Percentiles rank a stretch among this genome's conserved stretches.
Conservation (phyloP, 805 yeast species). For the Myxozyma lipomycoides region DNA sequence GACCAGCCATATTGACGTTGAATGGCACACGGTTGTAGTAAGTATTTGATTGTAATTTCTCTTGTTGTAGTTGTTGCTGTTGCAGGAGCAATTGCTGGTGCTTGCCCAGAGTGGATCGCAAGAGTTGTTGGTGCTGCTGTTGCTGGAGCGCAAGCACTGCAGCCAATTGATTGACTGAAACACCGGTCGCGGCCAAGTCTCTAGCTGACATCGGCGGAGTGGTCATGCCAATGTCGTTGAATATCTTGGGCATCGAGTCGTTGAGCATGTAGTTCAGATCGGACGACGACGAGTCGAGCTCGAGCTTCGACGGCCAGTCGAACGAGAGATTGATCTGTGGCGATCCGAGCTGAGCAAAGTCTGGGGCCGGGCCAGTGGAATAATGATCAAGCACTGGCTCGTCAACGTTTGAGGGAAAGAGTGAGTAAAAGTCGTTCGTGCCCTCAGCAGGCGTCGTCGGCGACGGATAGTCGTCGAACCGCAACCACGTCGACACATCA, state of each 20-base stretch:
- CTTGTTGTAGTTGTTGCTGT: constrained; percentile 12
- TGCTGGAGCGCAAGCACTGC: constrained; percentile 10
- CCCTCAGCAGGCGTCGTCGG: constrained; percentile 9
- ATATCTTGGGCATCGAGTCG: constrained; percentile 6
- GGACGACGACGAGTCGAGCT: background rate
- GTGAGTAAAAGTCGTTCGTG: background rate
- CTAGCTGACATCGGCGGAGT: background rate
- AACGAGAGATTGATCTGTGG: constrained; percentile 6
- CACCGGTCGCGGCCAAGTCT: background rate
- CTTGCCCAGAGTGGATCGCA: background rate
- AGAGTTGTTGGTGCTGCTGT: constrained; percentile 13
- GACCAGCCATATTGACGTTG: background rate
- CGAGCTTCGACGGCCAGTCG: constrained; percentile 20
- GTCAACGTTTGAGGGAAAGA: constrained; percentile 6
- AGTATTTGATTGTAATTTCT: too few relatives aligned
- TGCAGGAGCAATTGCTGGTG: background rate
- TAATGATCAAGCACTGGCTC: constrained; percentile 9
- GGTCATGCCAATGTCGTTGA: constrained; percentile 2
- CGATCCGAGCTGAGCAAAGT: background rate
- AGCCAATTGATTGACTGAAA: background rate
- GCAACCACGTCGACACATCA: constrained; percentile 23
- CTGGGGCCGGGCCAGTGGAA: constrained; percentile 4
- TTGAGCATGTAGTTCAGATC: constrained; percentile 4
- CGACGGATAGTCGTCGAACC: constrained; percentile 22
- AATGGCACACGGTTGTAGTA: background rate